Base-by-base conservation (phyloP, 2,329 filamentous ascomycete genomes). In the Aspergillus sp. region DNA sequence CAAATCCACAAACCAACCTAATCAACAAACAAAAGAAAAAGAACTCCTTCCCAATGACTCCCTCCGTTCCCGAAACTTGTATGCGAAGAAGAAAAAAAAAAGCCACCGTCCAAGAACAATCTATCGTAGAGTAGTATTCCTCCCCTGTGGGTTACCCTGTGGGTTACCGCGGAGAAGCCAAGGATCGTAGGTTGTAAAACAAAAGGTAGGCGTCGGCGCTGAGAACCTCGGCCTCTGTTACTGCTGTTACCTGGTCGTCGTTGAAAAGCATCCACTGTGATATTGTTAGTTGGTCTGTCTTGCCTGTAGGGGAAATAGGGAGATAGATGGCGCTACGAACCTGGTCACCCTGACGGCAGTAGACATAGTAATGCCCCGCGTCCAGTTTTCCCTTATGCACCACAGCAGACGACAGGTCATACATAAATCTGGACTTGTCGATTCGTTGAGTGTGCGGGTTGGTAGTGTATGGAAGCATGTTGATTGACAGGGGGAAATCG, bases 311-410 rank as follows among this genome's bases (percentile, higher is more conserved):
- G 39, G 11, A 7, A n/a, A 19, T 19, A 4, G 19, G 19, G 19
- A 7, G 30, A 40, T 3, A 19, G 10, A 9, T 10, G 4, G 33
- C 7, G 27, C 28, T 9, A 61, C 73, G 49, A 64, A 80, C 79
- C 73, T 86, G 81, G 43, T 88, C 85, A 5, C 84, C 86, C 46
- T 91, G 85, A 37, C 88, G 76, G 47, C 87, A 90, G 64, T 94
- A 96, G n/a, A 85, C 88, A 44, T 90, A 83, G 60, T 95, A 96
- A 62, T 96, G 90, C 11, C 90, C 91, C 1, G 88, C 90, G 57
- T 96, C 90, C 45, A 96, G 86, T 65, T 91, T 89, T 40, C 91
- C 91, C 47, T 94, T 88, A 60, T 97, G 91, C 33, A 95, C 90
- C 19, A 97, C 86, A 3, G 95, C 90, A 49, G 87, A 90, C 12